phyloP scores from a whole-genome alignment of 768 basidiomycete genomes.

The Mycena galericulata region DNA sequence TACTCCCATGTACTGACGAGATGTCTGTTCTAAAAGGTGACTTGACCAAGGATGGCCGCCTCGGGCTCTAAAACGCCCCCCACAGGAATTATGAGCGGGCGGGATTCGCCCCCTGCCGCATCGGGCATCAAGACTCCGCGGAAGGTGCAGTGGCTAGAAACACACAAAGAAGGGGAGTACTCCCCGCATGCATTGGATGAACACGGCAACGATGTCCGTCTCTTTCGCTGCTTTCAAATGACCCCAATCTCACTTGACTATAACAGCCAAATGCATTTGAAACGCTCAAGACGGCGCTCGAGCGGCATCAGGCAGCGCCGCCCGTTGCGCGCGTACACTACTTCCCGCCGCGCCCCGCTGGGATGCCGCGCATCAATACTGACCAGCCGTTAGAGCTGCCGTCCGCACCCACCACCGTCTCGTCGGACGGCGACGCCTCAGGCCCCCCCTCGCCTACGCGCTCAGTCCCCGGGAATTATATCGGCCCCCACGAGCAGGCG shows the following conservation, averaged over 20 bases:
- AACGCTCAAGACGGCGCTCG: conserved; percentile 62
- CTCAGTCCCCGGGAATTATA: conserved; percentile 64
- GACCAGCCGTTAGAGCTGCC: conserved; percentile 8
- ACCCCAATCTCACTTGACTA: neutral
- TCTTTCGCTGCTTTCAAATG: conserved; percentile 12
- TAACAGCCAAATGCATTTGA: conserved; percentile 64
- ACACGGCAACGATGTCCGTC: conserved; percentile 62
- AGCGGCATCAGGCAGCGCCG: conserved; percentile 56
- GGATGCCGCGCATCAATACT: conserved; percentile 27
- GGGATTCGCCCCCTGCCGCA: conserved; percentile 16
- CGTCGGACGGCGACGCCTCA: conserved; percentile 33
- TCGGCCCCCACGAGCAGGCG: conserved; percentile 72
- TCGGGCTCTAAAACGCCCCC: conserved; percentile 9
- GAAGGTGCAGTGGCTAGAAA: conserved; percentile 65
- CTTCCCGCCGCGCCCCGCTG: conserved; percentile 43
- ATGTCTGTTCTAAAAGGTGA: conserved; percentile 22
- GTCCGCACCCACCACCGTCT: conserved; percentile 25
- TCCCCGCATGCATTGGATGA: conserved; percentile 63
- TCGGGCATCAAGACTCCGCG: conserved; percentile 59
- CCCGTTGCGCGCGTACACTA: conserved; percentile 42
- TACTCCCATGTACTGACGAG: neutral
- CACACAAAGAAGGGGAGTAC: conserved; percentile 29
- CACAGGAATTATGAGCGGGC: conserved; percentile 27
- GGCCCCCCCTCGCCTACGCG: conserved; percentile 42
- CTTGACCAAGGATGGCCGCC: neutral